Evolutionary conservation across 768 basidiomycete species (phyloP).

Genomic region (Tephrocybe sp.): DNA sequence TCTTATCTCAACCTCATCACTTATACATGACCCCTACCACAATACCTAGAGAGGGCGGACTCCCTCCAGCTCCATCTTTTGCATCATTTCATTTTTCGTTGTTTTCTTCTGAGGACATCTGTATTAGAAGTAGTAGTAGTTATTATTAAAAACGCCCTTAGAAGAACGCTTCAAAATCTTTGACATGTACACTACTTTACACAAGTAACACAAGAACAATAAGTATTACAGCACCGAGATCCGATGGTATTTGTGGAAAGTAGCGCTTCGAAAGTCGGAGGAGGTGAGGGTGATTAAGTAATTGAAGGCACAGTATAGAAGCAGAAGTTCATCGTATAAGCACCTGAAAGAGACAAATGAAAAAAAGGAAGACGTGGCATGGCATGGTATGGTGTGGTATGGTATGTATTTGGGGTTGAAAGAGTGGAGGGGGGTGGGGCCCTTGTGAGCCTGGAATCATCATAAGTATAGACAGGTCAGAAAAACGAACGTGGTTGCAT

Average conservation of each 20-base stretch:
- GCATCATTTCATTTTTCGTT: not conserved
- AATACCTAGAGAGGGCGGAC: not conserved
- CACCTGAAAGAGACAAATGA: not conserved
- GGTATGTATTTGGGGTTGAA: constrained; percentile 8
- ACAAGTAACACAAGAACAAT: constrained; percentile 22
- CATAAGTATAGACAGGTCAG: constrained; percentile 11
- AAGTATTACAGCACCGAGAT: constrained; percentile 4
- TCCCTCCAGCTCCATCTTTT: too few relatives aligned
- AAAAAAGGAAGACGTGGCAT: not conserved
- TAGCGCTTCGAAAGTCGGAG: too few relatives aligned
- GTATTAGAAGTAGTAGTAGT: constrained; percentile 24
- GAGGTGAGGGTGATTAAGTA: too few relatives aligned
- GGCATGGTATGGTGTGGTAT: too few relatives aligned
- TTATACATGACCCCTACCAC: too few relatives aligned
- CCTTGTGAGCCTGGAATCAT: constrained; percentile 6
- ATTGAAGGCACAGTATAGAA: too few relatives aligned
- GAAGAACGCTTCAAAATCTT: constrained; percentile 22
- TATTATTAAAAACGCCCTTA: constrained; percentile 20
- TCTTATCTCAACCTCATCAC: constrained; percentile 2
- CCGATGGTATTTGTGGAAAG: too few relatives aligned
- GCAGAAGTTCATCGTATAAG: too few relatives aligned
- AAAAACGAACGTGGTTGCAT: constrained; percentile 12
- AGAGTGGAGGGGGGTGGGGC: constrained; percentile 12
- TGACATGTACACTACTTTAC: constrained; percentile 31
- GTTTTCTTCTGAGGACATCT: constrained; percentile 8